Evolutionary conservation across 345 rosid species (phyloP), one percentile per base, ranked within the genome.

Genomic region (Ceriops zippeliana): DNA sequence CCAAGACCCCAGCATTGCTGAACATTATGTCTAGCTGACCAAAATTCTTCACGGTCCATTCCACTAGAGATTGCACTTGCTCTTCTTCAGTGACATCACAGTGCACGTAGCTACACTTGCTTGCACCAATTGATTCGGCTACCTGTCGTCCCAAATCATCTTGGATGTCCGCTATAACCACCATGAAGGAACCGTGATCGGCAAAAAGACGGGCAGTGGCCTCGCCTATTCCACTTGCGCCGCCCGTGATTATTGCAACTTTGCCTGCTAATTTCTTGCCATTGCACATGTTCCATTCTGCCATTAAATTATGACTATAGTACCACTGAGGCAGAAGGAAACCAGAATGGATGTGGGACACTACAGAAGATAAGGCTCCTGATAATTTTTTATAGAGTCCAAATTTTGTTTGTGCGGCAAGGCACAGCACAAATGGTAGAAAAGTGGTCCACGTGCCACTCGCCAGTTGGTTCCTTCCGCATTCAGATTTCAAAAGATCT

Each of bases 11-110:
- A 0, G 83, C 87, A 26, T 81, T 84, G 82, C 83, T 66, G 49
- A 84, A 81, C 80, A 84, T 71, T 46, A 81, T 37, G 58, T 83
- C 83, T 0, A 83, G 66, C 19, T 35, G 24, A 17, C 81, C 81
- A 11, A 58, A 73, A 13, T 24, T 34, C 6, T 31, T 38, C 10
- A 73, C 73, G 2, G 83, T 80, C 47, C 68, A 68, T 20, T 78
- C 68, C 4, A 78, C 81, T 6, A 81, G 61, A 15, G 74, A 68
- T 59, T 78, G 62, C 3, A 83, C 84, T 42, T 83, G 83, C 1
- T 64, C 75, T 34, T 83, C 84, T 5, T 60, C 38, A 0, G 83
- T 35, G 0, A 83, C 84, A 21, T 83, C 80, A 16, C 84, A 79
- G 68, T 66, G 82, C 7, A 66, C 8, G 31, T 68, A 82, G 49